phyloP scores from a whole-genome alignment of 441 rosid genomes.

The Viola pubescens region DNA sequence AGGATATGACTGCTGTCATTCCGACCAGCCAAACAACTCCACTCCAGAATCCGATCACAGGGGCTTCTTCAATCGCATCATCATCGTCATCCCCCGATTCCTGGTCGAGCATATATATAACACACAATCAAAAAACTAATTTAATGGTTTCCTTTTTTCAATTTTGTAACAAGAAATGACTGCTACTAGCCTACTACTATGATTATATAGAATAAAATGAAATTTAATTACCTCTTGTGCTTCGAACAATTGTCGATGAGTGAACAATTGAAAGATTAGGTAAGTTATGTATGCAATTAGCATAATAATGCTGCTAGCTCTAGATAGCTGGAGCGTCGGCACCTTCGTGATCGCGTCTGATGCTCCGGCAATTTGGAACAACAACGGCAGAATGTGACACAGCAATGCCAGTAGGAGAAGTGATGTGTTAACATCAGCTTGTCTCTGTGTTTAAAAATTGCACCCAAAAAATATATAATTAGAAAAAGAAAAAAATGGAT shows the following conservation, averaged over 20 bases:
- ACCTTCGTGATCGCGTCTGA: constrained; percentile 20
- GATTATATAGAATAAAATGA: not conserved
- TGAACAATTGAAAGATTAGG: constrained; percentile 58
- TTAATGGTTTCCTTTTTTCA: not conserved
- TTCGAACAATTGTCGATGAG: constrained; percentile 65
- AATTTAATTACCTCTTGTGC: constrained; percentile 35
- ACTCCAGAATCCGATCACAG: constrained; percentile 78
- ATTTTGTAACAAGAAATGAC: not conserved
- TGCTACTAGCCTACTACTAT: no score
- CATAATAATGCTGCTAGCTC: constrained; percentile 76
- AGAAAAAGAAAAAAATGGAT: not conserved
- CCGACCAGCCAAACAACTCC: constrained; percentile 72
- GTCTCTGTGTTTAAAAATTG: constrained; percentile 37
- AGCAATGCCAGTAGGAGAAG: constrained; percentile 55
- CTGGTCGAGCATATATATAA: constrained; percentile 14
- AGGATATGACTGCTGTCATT: constrained; percentile 64
- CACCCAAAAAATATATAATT: not conserved
- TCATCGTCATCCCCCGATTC: constrained; percentile 32
- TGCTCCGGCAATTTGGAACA: constrained; percentile 38
- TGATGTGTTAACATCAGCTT: constrained; percentile 70
- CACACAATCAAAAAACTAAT: not conserved
- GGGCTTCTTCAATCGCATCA: constrained; percentile 33
- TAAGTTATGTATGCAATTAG: constrained; percentile 48
- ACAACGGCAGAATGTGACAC: constrained; percentile 61
- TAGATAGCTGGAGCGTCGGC: constrained; percentile 45